Percentiles rank a stretch among this genome's conserved stretches.
These are phyloP conservation scores for Termitomyces sp. DNA, from an alignment of 768 basidiomycete species.

Conservation along the genomic window DNA sequence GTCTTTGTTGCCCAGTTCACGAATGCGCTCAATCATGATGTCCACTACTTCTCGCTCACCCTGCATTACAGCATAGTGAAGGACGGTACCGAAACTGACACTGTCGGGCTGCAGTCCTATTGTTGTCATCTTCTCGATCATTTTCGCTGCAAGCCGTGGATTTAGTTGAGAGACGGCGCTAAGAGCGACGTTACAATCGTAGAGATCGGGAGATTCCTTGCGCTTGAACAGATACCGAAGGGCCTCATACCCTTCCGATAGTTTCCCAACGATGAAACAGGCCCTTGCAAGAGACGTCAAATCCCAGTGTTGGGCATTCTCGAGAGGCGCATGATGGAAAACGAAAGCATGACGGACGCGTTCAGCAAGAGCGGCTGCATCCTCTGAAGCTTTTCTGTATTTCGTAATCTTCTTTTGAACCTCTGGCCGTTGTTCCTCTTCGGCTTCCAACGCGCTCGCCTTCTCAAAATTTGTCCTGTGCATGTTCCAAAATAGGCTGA, in stretches of 20 bases:
- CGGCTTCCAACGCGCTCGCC: background rate
- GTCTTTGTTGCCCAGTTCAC: constrained; percentile 25
- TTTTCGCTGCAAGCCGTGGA: constrained; percentile 39
- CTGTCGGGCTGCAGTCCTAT: constrained; percentile 47
- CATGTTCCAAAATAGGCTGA: constrained; percentile 39
- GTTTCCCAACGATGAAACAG: constrained; percentile 52
- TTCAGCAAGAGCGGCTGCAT: constrained; percentile 36
- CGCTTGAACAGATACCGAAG: constrained; percentile 45
- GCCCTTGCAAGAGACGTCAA: constrained; percentile 63
- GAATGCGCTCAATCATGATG: constrained; percentile 37
- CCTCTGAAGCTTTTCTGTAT: constrained; percentile 15
- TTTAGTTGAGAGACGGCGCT: constrained; percentile 46
- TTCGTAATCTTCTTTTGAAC: constrained; percentile 4
- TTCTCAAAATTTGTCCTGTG: constrained; percentile 13
- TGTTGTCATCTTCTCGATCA: constrained; percentile 49
- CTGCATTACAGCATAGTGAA: constrained; percentile 52
- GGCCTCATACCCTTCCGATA: constrained; percentile 41
- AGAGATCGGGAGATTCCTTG: constrained; percentile 51
- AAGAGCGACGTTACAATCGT: constrained; percentile 65
- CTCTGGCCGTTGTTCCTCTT: background rate
- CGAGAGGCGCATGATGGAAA: constrained; percentile 40
- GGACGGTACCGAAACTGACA: constrained; percentile 56
- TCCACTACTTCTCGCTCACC: constrained; percentile 40
- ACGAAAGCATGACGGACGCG: constrained; percentile 43
- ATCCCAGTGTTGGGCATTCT: constrained; percentile 40